Conservation (phyloP, 2,329 filamentous ascomycete genomes). For the Alternaria infectoria region DNA sequence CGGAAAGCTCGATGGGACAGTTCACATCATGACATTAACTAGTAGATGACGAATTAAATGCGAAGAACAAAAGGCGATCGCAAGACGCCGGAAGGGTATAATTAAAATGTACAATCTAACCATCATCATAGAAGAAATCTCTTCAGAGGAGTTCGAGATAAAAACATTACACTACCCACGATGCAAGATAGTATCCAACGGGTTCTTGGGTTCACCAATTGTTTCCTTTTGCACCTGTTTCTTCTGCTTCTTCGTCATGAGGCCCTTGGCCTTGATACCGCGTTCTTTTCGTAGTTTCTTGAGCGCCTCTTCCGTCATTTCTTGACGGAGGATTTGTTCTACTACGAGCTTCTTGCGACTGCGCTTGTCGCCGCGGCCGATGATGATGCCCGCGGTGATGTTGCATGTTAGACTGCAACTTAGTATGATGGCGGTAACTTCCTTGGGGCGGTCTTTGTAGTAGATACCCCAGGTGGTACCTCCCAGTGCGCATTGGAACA, state of each 20-base stretch:
- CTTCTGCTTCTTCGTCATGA: conserved; percentile 34
- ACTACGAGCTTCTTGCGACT: conserved; percentile 86
- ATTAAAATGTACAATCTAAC: neutral
- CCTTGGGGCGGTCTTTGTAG: conserved; percentile 71
- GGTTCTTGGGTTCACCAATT: conserved; percentile 32
- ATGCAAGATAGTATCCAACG: conserved; percentile 35
- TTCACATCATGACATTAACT: neutral
- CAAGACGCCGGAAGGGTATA: neutral
- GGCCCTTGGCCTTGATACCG: conserved; percentile 38
- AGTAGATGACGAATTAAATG: neutral
- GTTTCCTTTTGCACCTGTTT: conserved; percentile 26
- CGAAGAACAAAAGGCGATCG: neutral
- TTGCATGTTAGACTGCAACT: conserved; percentile 79
- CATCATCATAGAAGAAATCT: neutral
- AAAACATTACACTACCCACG: conserved; percentile 21
- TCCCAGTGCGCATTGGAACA: conserved; percentile 80
- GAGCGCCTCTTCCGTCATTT: conserved; percentile 71
- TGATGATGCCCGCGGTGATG: conserved; percentile 76
- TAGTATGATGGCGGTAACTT: conserved; percentile 82
- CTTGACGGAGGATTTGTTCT: conserved; percentile 75
- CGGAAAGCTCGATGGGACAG: neutral
- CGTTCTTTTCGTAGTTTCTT: conserved; percentile 58
- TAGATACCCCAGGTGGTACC: conserved; percentile 79
- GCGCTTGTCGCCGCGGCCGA: conserved; percentile 74
- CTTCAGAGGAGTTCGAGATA: neutral